phyloP scores from a whole-genome alignment of 164 flowering plant genomes.

The Macadamia tetraphylla region DNA sequence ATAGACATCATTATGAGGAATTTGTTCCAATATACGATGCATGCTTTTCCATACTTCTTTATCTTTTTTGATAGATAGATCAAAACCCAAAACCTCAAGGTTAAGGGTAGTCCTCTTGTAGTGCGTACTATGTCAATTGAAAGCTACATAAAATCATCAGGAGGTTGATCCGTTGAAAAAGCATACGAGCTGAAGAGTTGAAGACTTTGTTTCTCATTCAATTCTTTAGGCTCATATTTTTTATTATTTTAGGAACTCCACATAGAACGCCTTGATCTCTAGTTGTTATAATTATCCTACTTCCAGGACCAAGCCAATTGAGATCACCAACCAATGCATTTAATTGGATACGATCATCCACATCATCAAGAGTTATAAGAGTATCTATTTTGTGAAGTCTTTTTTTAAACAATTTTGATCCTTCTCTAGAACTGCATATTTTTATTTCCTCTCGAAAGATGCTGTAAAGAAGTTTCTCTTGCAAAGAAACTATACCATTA shows the following conservation, averaged over 20 bases:
- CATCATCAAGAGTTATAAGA: constrained; percentile 29
- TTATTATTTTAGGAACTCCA: background rate
- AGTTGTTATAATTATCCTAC: constrained; percentile 17
- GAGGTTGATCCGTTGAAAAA: too few species aligned
- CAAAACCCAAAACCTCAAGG: too few species aligned
- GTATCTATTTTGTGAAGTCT: constrained; percentile 1
- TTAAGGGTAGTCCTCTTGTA: too few species aligned
- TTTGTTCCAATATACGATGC: too few species aligned
- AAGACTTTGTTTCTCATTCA: background rate
- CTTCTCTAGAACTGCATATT: background rate
- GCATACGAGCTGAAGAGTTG: constrained; percentile 3
- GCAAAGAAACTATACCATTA: background rate
- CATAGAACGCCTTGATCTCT: constrained; percentile 6
- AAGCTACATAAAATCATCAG: too few species aligned
- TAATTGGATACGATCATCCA: constrained; percentile 6
- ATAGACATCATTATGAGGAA: too few species aligned
- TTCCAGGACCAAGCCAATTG: background rate
- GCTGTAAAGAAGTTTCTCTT: too few species aligned
- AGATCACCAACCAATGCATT: constrained; percentile 5
- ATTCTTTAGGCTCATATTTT: background rate
- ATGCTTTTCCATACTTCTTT: too few species aligned
- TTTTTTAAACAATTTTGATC: background rate
- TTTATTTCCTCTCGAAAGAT: background rate
- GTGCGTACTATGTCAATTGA: too few species aligned
- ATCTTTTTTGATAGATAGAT: too few species aligned